Evolutionary conservation across 768 basidiomycete genomes (phyloP).

Genomic region (Dacryopinax spathularia): DNA sequence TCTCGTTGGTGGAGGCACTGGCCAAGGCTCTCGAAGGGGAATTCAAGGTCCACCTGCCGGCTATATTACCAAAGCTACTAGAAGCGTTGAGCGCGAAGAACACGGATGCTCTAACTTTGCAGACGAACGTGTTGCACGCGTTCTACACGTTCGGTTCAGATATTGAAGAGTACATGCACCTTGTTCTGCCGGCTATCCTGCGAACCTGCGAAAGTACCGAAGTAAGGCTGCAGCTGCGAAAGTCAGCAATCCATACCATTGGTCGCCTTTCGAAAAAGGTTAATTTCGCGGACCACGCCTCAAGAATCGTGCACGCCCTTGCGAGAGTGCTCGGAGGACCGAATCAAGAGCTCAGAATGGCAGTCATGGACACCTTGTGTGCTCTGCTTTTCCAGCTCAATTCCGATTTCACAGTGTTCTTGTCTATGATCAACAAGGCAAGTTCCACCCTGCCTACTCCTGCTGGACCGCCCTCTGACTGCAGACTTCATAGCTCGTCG

Average conservation of each 20-base stretch:
- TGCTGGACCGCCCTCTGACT: not conserved
- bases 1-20: slow-evolving; percentile 80
- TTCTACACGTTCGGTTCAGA: slow-evolving; percentile 91
- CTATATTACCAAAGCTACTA: slow-evolving; percentile 74
- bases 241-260: slow-evolving; percentile 80
- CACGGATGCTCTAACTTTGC: slow-evolving; percentile 63
- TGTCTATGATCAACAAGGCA: slow-evolving; percentile 94
- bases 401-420: slow-evolving; percentile 93
- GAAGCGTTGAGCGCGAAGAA: slow-evolving; percentile 84
- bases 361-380: slow-evolving; percentile 87
- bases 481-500: slow-evolving; percentile 40
- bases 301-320: slow-evolving; percentile 89
- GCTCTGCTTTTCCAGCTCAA: slow-evolving; percentile 86
- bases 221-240: slow-evolving; percentile 57
- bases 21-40: slow-evolving; percentile 91
- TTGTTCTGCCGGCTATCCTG: slow-evolving; percentile 89
- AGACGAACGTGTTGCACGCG: slow-evolving; percentile 86
- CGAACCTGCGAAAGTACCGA: slow-evolving; percentile 77
- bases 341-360: slow-evolving; percentile 64
- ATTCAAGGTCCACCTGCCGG: slow-evolving; percentile 90
- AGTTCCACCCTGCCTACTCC: slow-evolving; percentile 10
- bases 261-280: slow-evolving; percentile 81
- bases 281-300: slow-evolving; percentile 96
- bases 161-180: slow-evolving; percentile 93
- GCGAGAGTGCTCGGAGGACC: slow-evolving; percentile 65